Conservation (phyloP, 495 filamentous ascomycete species). For the Aspergillus hancockii region DNA sequence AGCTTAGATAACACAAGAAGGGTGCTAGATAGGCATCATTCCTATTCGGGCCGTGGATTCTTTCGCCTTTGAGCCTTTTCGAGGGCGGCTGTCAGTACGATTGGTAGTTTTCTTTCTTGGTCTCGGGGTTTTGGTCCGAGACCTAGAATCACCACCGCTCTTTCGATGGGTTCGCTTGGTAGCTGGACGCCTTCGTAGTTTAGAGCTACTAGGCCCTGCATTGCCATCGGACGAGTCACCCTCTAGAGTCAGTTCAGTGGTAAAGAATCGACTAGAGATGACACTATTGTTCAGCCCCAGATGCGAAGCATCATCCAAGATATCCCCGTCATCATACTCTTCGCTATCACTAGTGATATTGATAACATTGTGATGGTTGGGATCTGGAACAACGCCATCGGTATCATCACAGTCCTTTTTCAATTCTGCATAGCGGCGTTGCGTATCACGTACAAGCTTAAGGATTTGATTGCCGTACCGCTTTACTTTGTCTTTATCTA, state of each 20-base stretch:
- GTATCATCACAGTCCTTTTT: constrained; percentile 44
- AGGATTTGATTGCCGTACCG: constrained; percentile 69
- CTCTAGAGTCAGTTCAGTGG: constrained; percentile 27
- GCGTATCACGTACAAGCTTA: constrained; percentile 58
- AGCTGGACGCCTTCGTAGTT: constrained; percentile 30
- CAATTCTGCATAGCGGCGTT: constrained; percentile 60
- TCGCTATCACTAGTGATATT: constrained; percentile 60
- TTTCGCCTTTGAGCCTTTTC: constrained; percentile 34
- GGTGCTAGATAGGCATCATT: constrained; percentile 47
- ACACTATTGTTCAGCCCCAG: constrained; percentile 35
- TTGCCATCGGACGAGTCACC: constrained; percentile 28
- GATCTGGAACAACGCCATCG: constrained; percentile 51
- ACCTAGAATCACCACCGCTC: constrained; percentile 23
- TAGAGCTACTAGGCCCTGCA: constrained; percentile 22
- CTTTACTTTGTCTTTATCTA: constrained; percentile 69
- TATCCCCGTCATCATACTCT: constrained; percentile 54
- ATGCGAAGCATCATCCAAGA: constrained; percentile 22
- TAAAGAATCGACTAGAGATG: constrained; percentile 51
- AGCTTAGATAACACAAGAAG: constrained; percentile 13
- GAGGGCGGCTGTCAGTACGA: constrained; percentile 28
- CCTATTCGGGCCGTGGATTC: constrained; percentile 39
- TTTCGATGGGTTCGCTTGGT: constrained; percentile 36
- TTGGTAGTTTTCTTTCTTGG: constrained; percentile 29
- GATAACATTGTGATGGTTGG: constrained; percentile 66
- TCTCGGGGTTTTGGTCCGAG: constrained; percentile 28